These are phyloP conservation scores for Arthrobotrys megalospora DNA, from an alignment of 2,329 filamentous ascomycete genomes.

Conservation along the genomic window DNA sequence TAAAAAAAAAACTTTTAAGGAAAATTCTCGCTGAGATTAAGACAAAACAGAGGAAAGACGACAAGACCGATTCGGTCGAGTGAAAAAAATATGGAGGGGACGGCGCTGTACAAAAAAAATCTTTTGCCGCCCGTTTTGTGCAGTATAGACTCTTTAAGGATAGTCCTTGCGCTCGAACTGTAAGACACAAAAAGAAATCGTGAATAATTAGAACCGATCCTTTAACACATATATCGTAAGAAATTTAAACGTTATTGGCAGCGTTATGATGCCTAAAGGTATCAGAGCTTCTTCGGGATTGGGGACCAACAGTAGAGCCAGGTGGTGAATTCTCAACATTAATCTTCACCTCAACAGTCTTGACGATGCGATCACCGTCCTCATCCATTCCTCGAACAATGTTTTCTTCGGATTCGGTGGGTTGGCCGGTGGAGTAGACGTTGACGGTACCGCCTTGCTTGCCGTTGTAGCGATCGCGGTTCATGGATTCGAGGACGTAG, in stretches of 20 bases:
- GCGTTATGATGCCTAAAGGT: constrained; percentile 51
- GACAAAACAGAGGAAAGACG: background rate
- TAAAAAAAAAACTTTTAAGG: constrained; percentile 49
- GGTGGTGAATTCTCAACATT: constrained; percentile 62
- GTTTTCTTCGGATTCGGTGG: constrained; percentile 62
- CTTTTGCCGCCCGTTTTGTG: background rate
- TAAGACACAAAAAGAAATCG: constrained; percentile 52
- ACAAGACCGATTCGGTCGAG: background rate
- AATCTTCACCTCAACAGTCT: constrained; percentile 63
- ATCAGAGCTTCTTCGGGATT: constrained; percentile 60
- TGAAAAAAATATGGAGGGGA: constrained; percentile 15
- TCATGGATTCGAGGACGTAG: constrained; percentile 60
- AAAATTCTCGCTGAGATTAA: constrained; percentile 32
- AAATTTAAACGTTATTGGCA: constrained; percentile 56
- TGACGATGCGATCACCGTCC: constrained; percentile 61
- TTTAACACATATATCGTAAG: constrained; percentile 42
- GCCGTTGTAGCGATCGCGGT: constrained; percentile 60
- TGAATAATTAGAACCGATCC: constrained; percentile 56
- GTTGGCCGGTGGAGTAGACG: constrained; percentile 58
- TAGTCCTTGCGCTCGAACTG: constrained; percentile 60
- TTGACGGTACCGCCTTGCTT: constrained; percentile 59
- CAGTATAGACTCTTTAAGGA: constrained; percentile 34
- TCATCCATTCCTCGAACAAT: constrained; percentile 61
- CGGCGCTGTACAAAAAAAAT: constrained; percentile 12
- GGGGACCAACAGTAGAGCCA: constrained; percentile 61